Percentiles rank a stretch among this genome's conserved stretches.
phyloP scores from a whole-genome alignment of 768 basidiomycete genomes.

The Boletellus sp. region DNA sequence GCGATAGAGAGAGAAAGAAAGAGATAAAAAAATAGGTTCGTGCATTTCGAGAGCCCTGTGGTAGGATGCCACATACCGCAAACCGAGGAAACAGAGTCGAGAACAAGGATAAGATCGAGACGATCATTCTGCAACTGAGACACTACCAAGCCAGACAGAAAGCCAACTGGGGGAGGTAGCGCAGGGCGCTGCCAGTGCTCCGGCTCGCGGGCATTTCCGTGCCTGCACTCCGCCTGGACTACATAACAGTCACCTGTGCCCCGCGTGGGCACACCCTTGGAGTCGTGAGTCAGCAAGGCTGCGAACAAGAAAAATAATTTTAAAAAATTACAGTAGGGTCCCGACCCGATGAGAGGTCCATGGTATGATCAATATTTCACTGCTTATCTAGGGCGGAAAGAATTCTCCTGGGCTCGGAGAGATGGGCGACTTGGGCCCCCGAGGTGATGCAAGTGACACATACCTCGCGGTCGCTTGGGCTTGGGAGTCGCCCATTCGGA shows the following conservation, averaged over 20 bases:
- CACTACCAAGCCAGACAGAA: background rate
- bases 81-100: background rate
- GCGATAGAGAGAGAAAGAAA: background rate
- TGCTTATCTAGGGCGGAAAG: conserved; percentile 1
- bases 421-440: conserved; percentile 4
- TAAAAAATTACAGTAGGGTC: background rate
- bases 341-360: background rate
- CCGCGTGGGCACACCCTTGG: background rate
- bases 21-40: background rate
- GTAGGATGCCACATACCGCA: background rate
- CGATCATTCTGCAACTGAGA: background rate
- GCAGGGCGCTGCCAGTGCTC: background rate
- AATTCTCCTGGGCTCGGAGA: conserved; percentile 15
- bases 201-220: conserved; percentile 17
- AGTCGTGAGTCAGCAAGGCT: conserved; percentile 11
- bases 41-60: no score
- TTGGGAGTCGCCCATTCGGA: conserved; percentile 1
- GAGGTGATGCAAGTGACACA: conserved; percentile 8
- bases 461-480: conserved; percentile 7
- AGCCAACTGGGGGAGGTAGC: background rate
- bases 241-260: background rate
- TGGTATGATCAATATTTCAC: conserved; percentile 7
- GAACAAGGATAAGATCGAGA: background rate
- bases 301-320: conserved; percentile 1
- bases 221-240: background rate